phyloP scores from a whole-genome alignment of 2,329 filamentous ascomycete genomes.

The Cladosporium halotolerans region DNA sequence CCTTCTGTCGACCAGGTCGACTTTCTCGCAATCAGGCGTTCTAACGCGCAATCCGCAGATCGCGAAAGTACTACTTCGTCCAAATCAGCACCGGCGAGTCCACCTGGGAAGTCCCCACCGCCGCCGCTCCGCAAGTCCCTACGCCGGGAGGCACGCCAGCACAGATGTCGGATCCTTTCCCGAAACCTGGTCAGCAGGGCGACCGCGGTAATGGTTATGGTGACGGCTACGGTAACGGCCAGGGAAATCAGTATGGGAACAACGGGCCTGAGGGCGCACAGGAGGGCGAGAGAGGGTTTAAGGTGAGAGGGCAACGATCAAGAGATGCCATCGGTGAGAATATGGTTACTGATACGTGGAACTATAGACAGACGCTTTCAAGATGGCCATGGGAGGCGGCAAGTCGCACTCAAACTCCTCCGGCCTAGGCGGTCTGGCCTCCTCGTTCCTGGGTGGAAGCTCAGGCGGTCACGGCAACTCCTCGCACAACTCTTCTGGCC shows the following conservation, averaged over 20 bases:
- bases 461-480: slow-evolving; percentile 9
- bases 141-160: slow-evolving; percentile 34
- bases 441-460: slow-evolving; percentile 20
- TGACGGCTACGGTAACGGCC: background rate
- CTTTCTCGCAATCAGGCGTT: background rate
- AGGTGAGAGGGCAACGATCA: background rate
- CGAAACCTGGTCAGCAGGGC: slow-evolving; percentile 21
- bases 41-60: slow-evolving; percentile 21
- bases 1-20: background rate
- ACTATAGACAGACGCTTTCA: slow-evolving; percentile 11
- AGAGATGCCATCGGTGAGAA: background rate
- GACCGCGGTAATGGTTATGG: slow-evolving; percentile 11
- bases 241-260: slow-evolving; percentile 4
- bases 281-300: slow-evolving; percentile 17
- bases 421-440: slow-evolving; percentile 20
- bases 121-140: slow-evolving; percentile 33
- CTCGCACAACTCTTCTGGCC: background rate
- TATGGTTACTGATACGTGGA: background rate
- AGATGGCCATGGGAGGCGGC: slow-evolving; percentile 13
- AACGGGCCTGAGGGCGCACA: slow-evolving; percentile 13
- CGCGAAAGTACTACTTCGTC: slow-evolving; percentile 38
- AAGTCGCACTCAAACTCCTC: slow-evolving; percentile 6
- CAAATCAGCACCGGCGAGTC: slow-evolving; percentile 37
- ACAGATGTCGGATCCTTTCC: slow-evolving; percentile 29
- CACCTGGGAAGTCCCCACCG: slow-evolving; percentile 36